Evolutionary conservation across 257 asterid species (phyloP), one percentile per base, ranked within the genome.

Genomic region (Solanum pennellii): DNA sequence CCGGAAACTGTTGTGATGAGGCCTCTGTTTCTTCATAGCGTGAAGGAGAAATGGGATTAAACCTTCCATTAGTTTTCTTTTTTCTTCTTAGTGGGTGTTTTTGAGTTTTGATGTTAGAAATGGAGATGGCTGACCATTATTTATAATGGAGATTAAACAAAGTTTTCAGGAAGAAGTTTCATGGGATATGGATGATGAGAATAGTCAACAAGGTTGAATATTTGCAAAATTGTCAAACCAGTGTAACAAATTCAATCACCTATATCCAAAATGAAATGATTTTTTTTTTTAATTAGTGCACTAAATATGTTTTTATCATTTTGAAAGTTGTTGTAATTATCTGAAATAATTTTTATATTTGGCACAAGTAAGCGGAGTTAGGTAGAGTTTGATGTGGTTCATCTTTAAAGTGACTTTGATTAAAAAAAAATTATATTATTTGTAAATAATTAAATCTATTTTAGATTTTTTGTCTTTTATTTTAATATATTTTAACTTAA

Each of bases 21-120:
- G 92, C 86, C 29, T 89, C 39, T 92, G 93, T 88, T 91, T 94
- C 95, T 93, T 94, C 88, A 93, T 20, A 77, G 93, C 94, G 14
- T 89, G 92, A 86, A 94, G 41, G 90, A 94, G 91, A 82, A 90
- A 89, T 62, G 98, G 96, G 87, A 94, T 93, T 18, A 94, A 75
- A 83, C 98, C 98, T 92, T 94, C 98, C 98, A 94, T 94, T 80
- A 82, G 45, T 62, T 25, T 20, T 3, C 62, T 31, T 45, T 45
- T 21, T 45, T 45, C 6, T 27, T 42, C 39, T 77, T 7, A 7
- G 2, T 13, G 37, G 39, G 3, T 15, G 4, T 1, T 45, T 44
- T 79, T 79, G 66, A 18, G 14, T 15, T 27, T 79, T 80, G 68
- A 44, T 80, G 7, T 0, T 74, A 0, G 5, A 42, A 35, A 35